Evolutionary conservation across 2,329 filamentous ascomycete species (phyloP).

Genomic region (Fusarium robinianum): DNA sequence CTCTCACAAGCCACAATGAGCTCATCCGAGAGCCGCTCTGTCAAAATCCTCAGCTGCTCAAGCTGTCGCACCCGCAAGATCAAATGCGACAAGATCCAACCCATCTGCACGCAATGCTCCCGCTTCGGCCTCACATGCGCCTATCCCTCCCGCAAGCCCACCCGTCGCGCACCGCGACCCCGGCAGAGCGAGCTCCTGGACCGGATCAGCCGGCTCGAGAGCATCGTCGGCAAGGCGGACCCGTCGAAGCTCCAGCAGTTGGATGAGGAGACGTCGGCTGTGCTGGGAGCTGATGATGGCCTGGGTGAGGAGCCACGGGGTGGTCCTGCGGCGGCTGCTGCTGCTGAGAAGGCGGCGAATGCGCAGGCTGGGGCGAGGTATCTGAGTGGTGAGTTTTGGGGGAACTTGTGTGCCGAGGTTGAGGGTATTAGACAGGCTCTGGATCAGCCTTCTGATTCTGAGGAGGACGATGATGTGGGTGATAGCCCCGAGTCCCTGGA

Average conservation of each 20-base stretch:
- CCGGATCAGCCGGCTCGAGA: slow-evolving; percentile 50
- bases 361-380: slow-evolving; percentile 38
- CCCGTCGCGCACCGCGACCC: slow-evolving; percentile 46
- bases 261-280: slow-evolving; percentile 20
- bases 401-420: slow-evolving; percentile 49
- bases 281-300: slow-evolving; percentile 2
- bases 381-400: slow-evolving; percentile 51
- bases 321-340: too few relatives aligned
- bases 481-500: slow-evolving; percentile 39
- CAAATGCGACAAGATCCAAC: slow-evolving; percentile 61
- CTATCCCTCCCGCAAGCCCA: slow-evolving; percentile 51
- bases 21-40: slow-evolving; percentile 17
- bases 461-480: slow-evolving; percentile 42
- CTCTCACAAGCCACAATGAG: slow-evolving; percentile 25
- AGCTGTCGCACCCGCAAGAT: slow-evolving; percentile 67
- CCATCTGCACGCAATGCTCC: slow-evolving; percentile 57
- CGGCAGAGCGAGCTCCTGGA: slow-evolving; percentile 51
- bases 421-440: slow-evolving; percentile 51
- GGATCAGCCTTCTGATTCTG: slow-evolving; percentile 49
- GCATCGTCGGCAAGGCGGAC: slow-evolving; percentile 51
- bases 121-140: slow-evolving; percentile 53
- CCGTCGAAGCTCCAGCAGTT: slow-evolving; percentile 37
- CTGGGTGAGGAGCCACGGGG: too few relatives aligned
- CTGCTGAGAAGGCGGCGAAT: slow-evolving; percentile 28
- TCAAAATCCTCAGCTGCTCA: slow-evolving; percentile 56